Percentiles rank a stretch among this genome's conserved stretches.
These are phyloP conservation scores for Solanum ossicruentum DNA, from an alignment of 257 asterid genomes.

Conservation along the genomic window DNA sequence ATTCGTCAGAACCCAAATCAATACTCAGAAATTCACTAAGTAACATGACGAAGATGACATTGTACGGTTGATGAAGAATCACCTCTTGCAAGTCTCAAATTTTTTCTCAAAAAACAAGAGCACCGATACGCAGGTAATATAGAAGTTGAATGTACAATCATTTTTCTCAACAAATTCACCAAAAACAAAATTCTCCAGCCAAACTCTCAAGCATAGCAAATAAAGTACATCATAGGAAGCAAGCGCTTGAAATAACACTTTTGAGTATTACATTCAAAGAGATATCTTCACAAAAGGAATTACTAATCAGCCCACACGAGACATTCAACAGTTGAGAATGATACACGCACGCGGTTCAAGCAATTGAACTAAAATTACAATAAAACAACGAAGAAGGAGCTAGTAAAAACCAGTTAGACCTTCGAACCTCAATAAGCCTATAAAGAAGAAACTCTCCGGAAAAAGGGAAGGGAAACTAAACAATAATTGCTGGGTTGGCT, in stretches of 20 bases:
- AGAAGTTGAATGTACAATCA: slow-evolving; percentile 10
- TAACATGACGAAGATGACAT: background rate
- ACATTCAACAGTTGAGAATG: too few species aligned
- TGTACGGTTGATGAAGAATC: background rate
- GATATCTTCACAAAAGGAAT: background rate
- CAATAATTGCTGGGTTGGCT: background rate
- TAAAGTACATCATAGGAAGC: background rate
- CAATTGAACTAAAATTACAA: background rate
- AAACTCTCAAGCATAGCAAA: background rate
- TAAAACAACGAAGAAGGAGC: background rate
- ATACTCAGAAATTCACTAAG: background rate
- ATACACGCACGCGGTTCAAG: background rate
- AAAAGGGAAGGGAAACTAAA: background rate
- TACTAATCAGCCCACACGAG: background rate
- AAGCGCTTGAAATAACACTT: background rate
- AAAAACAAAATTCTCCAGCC: background rate
- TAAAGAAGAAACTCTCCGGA: background rate
- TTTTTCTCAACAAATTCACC: slow-evolving; percentile 4
- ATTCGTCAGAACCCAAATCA: background rate
- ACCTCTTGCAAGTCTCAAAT: slow-evolving; percentile 19
- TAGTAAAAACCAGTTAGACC: background rate
- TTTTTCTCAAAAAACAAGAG: background rate
- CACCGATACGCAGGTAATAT: slow-evolving; percentile 17
- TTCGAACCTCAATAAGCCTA: background rate
- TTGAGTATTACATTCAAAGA: background rate